Evolutionary conservation across 257 asterid genomes (phyloP).

Genomic region (Nicotiana tomentosiformis): DNA sequence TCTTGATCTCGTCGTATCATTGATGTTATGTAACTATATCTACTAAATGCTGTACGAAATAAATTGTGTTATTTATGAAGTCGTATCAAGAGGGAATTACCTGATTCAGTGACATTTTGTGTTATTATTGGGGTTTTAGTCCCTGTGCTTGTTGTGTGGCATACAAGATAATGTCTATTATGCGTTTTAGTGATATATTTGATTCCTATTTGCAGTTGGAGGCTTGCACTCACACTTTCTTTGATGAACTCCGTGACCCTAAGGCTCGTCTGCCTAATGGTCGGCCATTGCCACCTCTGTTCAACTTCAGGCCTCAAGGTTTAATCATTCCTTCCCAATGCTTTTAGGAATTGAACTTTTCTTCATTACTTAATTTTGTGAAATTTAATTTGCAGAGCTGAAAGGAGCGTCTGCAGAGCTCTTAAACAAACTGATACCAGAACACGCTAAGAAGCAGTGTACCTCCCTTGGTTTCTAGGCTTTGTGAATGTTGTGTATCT

Average conservation of each 20-base stretch:
- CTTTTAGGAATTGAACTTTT: neutral
- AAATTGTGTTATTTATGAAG: neutral
- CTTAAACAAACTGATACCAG: slow-evolving; percentile 61
- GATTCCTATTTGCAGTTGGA: slow-evolving; percentile 43
- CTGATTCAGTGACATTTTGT: too few relatives aligned
- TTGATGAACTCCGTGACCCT: slow-evolving; percentile 62
- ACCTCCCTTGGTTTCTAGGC: slow-evolving; percentile 46
- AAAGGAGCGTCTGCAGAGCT: slow-evolving; percentile 58
- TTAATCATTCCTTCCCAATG: slow-evolving; percentile 23
- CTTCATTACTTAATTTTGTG: neutral
- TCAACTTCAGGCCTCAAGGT: slow-evolving; percentile 54
- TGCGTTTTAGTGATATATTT: neutral
- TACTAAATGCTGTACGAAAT: neutral
- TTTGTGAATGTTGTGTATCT: slow-evolving; percentile 7
- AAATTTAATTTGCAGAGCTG: slow-evolving; percentile 35
- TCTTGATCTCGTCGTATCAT: neutral
- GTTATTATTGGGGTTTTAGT: too few relatives aligned
- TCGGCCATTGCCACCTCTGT: slow-evolving; percentile 56
- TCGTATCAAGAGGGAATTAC: neutral
- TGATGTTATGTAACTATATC: neutral
- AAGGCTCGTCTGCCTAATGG: slow-evolving; percentile 66
- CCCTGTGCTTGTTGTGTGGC: neutral
- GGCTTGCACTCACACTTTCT: slow-evolving; percentile 62
- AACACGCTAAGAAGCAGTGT: slow-evolving; percentile 72
- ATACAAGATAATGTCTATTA: neutral